Conservation (phyloP, 345 rosid genomes). For the Hypericum perforatum region DNA sequence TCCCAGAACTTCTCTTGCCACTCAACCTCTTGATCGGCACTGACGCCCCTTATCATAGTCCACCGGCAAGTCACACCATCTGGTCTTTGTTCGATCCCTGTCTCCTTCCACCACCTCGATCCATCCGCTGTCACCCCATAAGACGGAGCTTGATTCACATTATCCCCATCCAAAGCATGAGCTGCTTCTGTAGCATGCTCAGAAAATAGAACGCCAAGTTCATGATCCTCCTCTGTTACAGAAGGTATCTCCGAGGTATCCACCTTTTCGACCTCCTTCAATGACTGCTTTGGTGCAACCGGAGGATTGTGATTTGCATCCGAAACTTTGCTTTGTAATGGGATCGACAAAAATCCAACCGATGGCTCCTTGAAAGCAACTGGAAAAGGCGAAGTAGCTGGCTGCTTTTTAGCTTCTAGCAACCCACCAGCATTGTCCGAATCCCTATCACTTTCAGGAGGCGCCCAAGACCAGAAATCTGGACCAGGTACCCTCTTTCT, state of each 20-base stretch:
- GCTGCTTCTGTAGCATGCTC: constrained; percentile 78
- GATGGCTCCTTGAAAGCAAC: constrained; percentile 51
- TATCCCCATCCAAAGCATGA: constrained; percentile 36
- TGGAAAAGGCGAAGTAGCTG: constrained; percentile 26
- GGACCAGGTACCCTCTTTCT: constrained; percentile 66
- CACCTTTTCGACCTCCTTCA: constrained; percentile 36
- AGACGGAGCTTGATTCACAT: constrained; percentile 33
- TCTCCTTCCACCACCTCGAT: constrained; percentile 83
- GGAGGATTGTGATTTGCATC: constrained; percentile 22
- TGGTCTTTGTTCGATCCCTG: constrained; percentile 59
- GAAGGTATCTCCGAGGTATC: constrained; percentile 23
- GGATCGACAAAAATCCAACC: constrained; percentile 47
- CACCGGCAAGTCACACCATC: constrained; percentile 86
- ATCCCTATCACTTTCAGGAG: constrained; percentile 32
- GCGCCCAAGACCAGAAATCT: constrained; percentile 93
- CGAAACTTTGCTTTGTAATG: constrained; percentile 57
- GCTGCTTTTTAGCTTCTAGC: constrained; percentile 22
- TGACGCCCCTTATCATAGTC: constrained; percentile 83
- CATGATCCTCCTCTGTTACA: constrained; percentile 28
- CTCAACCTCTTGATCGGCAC: constrained; percentile 65
- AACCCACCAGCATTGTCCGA: constrained; percentile 12
- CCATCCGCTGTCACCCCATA: constrained; percentile 50
- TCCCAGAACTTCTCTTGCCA: constrained; percentile 99
- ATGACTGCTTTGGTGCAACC: constrained; percentile 70
- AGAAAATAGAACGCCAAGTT: constrained; percentile 38